phyloP scores from a whole-genome alignment of 768 basidiomycete genomes.

The Leccinum olivaceopallidum region DNA sequence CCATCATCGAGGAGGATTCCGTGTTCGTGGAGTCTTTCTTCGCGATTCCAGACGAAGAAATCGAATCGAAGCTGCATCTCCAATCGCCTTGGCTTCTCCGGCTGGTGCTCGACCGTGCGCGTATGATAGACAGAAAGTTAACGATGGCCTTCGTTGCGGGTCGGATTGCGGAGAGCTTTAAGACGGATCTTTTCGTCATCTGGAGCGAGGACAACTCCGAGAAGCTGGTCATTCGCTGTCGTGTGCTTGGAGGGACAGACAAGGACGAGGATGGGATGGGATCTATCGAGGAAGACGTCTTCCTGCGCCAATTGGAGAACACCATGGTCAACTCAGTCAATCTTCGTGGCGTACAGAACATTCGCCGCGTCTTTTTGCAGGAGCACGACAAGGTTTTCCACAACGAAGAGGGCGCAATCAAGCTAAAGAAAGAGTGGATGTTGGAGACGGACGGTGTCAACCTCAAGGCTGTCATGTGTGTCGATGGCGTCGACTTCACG shows the following conservation, averaged over 20 bases:
- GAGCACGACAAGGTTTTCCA: slow-evolving; percentile 79
- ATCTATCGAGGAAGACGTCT: slow-evolving; percentile 87
- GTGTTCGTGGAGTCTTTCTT: slow-evolving; percentile 99
- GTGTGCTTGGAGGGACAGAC: slow-evolving; percentile 80
- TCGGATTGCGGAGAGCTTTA: slow-evolving; percentile 92
- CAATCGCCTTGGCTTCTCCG: slow-evolving; percentile 98
- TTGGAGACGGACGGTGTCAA: slow-evolving; percentile 98
- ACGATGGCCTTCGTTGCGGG: slow-evolving; percentile 94
- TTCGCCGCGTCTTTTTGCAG: slow-evolving; percentile 92
- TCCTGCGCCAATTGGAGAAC: slow-evolving; percentile 93
- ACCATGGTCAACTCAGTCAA: slow-evolving; percentile 96
- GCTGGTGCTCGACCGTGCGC: slow-evolving; percentile 93
- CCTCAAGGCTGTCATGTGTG: slow-evolving; percentile 90
- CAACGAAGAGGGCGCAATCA: slow-evolving; percentile 63
- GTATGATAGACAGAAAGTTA: slow-evolving; percentile 97
- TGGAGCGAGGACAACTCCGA: slow-evolving; percentile 99
- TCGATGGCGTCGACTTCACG: slow-evolving; percentile 91
- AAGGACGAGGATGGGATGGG: slow-evolving; percentile 84
- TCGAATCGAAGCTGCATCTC: slow-evolving; percentile 84
- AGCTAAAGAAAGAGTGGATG: slow-evolving; percentile 81
- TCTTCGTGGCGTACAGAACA: slow-evolving; percentile 88
- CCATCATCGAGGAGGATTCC: slow-evolving; percentile 94
- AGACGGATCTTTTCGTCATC: slow-evolving; percentile 95
- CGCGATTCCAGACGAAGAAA: slow-evolving; percentile 96
- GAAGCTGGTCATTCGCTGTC: slow-evolving; percentile 95